Percentiles rank a stretch among this genome's conserved stretches.
Conservation (phyloP, 306 rosid species). For the Nissolia schottii region DNA sequence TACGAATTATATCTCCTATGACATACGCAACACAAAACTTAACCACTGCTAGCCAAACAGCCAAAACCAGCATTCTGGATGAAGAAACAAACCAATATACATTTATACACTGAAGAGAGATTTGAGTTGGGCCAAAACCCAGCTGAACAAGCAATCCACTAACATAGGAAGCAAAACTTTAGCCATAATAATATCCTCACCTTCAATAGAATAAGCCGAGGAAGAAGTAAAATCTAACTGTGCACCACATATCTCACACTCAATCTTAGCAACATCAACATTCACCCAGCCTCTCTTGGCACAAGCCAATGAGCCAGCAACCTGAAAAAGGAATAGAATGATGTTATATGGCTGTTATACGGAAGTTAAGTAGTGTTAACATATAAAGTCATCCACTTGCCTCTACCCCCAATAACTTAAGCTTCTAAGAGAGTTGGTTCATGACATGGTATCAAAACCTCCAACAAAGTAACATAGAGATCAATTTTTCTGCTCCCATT, state of each 20-base stretch:
- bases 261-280: constrained; percentile 65
- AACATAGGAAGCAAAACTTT: not conserved
- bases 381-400: too few relatives aligned
- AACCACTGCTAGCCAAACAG: not conserved
- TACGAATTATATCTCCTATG: not conserved
- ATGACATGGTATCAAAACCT: not conserved
- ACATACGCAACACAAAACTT: not conserved
- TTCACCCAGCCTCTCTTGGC: constrained; percentile 94
- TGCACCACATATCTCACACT: constrained; percentile 74
- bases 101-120: not conserved
- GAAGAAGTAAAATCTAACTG: constrained; percentile 41
- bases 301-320: constrained; percentile 66
- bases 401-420: not conserved
- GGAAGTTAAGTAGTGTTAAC: not conserved
- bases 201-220: constrained; percentile 38
- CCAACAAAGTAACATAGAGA: not conserved
- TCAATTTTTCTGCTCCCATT: not conserved
- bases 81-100: not conserved
- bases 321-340: constrained; percentile 27
- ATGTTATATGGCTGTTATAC: not conserved
- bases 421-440: not conserved
- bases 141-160: constrained; percentile 16
- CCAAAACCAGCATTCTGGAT: not conserved
- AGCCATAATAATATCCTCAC: constrained; percentile 22
- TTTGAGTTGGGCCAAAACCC: not conserved